These are phyloP conservation scores for Fusarium sp. DNA, from an alignment of 2,329 filamentous ascomycete genomes.

Conservation along the genomic window DNA sequence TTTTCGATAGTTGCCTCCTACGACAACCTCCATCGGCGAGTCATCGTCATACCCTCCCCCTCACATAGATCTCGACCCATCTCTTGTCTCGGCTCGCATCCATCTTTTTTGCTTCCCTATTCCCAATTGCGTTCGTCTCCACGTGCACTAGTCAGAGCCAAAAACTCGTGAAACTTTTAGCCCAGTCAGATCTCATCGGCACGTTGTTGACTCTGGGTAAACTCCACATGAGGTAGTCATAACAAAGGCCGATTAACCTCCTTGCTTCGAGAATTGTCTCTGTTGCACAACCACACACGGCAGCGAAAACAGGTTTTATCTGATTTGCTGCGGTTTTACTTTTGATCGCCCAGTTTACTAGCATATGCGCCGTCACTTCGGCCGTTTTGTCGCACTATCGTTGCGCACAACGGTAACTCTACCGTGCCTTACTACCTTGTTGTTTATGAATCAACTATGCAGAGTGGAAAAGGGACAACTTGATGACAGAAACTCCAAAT, in stretches of 20 bases:
- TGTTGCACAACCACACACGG: conserved; percentile 24
- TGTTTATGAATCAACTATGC: background rate
- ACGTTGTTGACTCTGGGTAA: conserved; percentile 12
- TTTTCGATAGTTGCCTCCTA: conserved; percentile 4
- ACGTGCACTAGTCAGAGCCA: conserved; percentile 44
- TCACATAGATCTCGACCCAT: conserved; percentile 37
- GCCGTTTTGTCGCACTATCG: conserved; percentile 7
- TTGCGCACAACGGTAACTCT: background rate
- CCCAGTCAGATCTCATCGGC: conserved; percentile 31
- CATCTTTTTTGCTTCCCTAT: conserved; percentile 19
- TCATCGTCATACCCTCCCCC: conserved; percentile 33
- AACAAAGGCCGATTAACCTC: conserved; percentile 12
- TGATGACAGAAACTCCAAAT: conserved; percentile 6
- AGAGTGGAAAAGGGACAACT: conserved; percentile 3
- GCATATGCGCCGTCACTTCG: conserved; percentile 21
- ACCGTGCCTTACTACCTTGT: no score
- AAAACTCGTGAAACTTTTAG: conserved; percentile 31
- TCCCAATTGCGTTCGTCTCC: conserved; percentile 36
- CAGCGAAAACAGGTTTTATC: conserved; percentile 22
- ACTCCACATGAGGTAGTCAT: conserved; percentile 3
- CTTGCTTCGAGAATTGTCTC: conserved; percentile 29
- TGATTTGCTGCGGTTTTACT: background rate
- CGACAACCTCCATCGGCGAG: conserved; percentile 16
- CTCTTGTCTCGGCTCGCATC: conserved; percentile 34
- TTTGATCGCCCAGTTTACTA: conserved; percentile 1